Evolutionary conservation across 2,329 filamentous ascomycete genomes (phyloP), one percentile per base, ranked within the genome.

Genomic region (Aureobasidium sp.): DNA sequence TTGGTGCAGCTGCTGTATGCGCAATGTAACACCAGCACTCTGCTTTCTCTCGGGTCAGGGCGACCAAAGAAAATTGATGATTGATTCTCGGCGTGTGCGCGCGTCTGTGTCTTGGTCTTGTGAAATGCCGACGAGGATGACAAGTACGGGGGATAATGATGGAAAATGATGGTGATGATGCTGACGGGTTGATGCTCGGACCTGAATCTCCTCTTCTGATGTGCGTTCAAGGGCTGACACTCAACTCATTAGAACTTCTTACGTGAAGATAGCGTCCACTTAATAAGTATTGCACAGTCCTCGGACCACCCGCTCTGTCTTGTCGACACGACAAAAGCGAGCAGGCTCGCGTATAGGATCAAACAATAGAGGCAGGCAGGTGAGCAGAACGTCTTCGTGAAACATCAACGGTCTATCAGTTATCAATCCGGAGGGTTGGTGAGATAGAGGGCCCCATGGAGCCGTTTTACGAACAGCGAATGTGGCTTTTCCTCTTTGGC

Each of bases 301-400:
- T 47, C 54, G 41, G 25, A 58, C 41, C 53, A 58, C 48, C 11
- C 16, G 21, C 21, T 27, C 11, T 29, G 5, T 42, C 9, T 48
- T 21, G 21, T 21, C 14, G 25, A 48, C 42, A 58, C 51, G 10
- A 55, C 51, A 34, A 25, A 58, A 58, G 11, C 50, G 54, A 58
- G 32, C 34, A 50, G 27, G 45, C 45, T 59, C 57, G 57, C 57
- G 57, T 59, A 42, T n/a, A 13, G 16, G 34, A 59, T 59, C 57
- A 59, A 59, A 59, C 57, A 50, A 59, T 59, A 59, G 57, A 59
- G 57, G 44, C 57, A 59, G 57, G 45, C 57, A 59, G 57, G 41
- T 59, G 29, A 14, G 25, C 34, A 59, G 57, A 59, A 59, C 57
- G 57, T 49, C 57, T 59, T 59, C 36, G 57, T 59, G 57, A 59